Evolutionary conservation across 768 basidiomycete genomes (phyloP), one percentile per base, ranked within the genome.

Genomic region (Boletellus emodensis): DNA sequence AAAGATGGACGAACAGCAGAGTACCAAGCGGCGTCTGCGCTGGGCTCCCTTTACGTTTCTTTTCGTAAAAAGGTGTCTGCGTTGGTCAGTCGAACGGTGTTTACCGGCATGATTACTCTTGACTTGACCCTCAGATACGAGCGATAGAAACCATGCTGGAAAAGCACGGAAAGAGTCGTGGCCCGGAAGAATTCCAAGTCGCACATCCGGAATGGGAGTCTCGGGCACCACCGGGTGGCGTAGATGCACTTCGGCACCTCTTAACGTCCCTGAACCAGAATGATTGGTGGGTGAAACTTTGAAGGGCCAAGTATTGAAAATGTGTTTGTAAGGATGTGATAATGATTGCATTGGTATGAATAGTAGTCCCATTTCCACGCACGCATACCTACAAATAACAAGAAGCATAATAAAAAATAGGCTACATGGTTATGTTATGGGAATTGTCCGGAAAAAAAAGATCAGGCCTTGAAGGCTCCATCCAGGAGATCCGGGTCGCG

Each of bases 101-200:
- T 37, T 30, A 18, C 10, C 15, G 5, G n/a, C 15, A 3, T 20
- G 24, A 30, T 40, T 6, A 6, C 30, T 53, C 15, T 46, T 49
- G 44, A 56, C 28, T 24, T n/a, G 44, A 49, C 35, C 18, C 32
- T 33, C 55, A 90, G 87, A 72, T 75, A 2, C 79, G 75, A 57
- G 72, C 78, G 6, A 59, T 89, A 48, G 80, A 77, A 52, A 74
- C 70, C 13, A 61, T 83, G 39, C 72, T 79, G 11, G 86, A 87
- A 42, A 85, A 82, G 57, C 68, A 67, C 8, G 46, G 59, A n/a
- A 66, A 64, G 30, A 39, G 52, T 30, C 61, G 13, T 40, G 54
- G 40, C 3, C 17, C 41, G 9, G 67, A 35, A 47, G 58, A 57
- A 40, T 37, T 65, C 44, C 58, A 61, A 42, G 61, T 62, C 15